Evolutionary conservation across 495 filamentous ascomycete species (phyloP).

Genomic region (Penicillium verhagenii): DNA sequence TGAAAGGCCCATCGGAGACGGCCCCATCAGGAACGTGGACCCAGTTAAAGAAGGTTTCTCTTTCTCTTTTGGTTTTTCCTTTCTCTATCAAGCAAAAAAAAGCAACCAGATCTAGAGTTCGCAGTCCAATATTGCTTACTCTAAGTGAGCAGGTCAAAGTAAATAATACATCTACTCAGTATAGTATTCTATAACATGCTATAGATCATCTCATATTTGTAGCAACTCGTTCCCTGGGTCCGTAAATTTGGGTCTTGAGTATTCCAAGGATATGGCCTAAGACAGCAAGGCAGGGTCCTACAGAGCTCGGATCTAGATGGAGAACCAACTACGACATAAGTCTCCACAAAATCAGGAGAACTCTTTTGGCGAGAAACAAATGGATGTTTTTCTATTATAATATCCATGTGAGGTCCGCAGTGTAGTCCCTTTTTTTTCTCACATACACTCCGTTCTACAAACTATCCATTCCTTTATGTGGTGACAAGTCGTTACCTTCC

Average conservation of each 20-base stretch:
- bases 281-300: slow-evolving; percentile 2
- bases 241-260: background rate
- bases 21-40: background rate
- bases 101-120: too few species aligned
- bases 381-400: slow-evolving; percentile 1
- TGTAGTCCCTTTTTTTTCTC: background rate
- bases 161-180: background rate
- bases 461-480: background rate
- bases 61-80: too few species aligned
- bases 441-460: background rate
- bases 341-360: background rate
- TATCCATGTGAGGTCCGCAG: too few species aligned
- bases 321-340: background rate
- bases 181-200: background rate
- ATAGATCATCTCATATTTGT: background rate
- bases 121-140: too few species aligned
- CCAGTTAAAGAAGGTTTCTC: background rate
- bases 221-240: background rate
- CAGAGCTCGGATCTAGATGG: background rate
- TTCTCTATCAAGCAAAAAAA: too few species aligned
- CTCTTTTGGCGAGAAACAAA: background rate
- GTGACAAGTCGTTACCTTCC: background rate
- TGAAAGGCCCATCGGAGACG: background rate
- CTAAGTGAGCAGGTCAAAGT: too few species aligned
- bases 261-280: background rate